A percentile compares a stretch with the other conserved stretches of the same genome.
phyloP scores from a whole-genome alignment of 2,329 filamentous ascomycete species.

The Trichoderma citrinoviride region DNA sequence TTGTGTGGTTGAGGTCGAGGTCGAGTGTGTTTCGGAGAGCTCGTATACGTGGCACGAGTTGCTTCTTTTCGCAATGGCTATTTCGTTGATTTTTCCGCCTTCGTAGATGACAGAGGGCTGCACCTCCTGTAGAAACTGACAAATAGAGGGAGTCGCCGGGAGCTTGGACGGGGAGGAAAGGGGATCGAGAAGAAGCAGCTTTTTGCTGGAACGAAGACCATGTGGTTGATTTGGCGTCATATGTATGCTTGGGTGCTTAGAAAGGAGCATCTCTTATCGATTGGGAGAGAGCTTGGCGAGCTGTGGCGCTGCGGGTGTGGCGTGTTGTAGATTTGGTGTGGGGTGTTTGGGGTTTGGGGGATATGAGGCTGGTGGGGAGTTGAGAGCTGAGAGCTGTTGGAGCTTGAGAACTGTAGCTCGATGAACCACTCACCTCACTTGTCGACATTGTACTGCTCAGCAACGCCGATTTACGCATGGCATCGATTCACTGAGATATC shows the following conservation, averaged over 20 bases:
- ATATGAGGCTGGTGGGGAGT: no score
- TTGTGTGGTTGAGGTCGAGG: not conserved
- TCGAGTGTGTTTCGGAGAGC: not conserved
- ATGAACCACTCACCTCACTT: no score
- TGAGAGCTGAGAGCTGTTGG: not conserved
- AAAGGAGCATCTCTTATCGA: slow-evolving; percentile 18
- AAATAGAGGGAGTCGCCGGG: not conserved
- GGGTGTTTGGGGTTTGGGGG: not conserved
- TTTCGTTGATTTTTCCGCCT: not conserved
- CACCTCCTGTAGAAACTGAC: not conserved
- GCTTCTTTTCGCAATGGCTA: not conserved
- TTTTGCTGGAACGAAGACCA: not conserved
- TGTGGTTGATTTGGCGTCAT: not conserved
- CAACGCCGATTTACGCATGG: not conserved
- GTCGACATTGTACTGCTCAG: no score
- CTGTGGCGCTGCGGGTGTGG: slow-evolving; percentile 18
- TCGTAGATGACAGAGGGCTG: no score
- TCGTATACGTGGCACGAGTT: slow-evolving; percentile 16
- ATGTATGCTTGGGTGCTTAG: slow-evolving; percentile 1
- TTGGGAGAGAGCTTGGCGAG: not conserved
- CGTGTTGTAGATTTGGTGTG: not conserved
- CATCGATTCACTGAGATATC: not conserved
- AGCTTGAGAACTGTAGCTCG: not conserved
- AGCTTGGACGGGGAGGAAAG: not conserved
- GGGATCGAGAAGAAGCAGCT: not conserved